A percentile compares a stretch with the other conserved stretches of the same genome.
Conservation (phyloP, 2,329 filamentous ascomycete genomes). For the Colletotrichum euphorbiae region DNA sequence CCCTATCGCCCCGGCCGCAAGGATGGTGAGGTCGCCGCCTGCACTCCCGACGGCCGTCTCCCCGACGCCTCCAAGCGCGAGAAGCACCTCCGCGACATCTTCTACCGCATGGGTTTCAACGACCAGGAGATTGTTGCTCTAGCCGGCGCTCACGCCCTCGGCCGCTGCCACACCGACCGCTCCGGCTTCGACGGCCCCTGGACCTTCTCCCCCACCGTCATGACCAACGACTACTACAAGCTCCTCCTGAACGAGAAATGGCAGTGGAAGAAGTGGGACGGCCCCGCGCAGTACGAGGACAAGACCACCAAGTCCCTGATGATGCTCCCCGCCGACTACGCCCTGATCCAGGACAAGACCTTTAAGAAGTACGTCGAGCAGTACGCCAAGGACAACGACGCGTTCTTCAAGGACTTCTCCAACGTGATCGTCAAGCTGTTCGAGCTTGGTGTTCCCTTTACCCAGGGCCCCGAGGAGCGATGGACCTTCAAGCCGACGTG, state of each 20-base stretch:
- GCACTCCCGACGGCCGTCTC: conserved; percentile 91
- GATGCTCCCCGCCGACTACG: conserved; percentile 97
- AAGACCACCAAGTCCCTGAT: conserved; percentile 88
- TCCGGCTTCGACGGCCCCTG: conserved; percentile 90
- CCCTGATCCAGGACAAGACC: conserved; percentile 86
- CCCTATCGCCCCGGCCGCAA: conserved; percentile 88
- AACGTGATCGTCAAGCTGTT: conserved; percentile 84
- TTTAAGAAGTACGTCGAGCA: conserved; percentile 85
- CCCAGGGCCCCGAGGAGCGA: conserved; percentile 68
- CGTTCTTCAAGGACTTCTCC: conserved; percentile 94
- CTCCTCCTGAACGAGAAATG: conserved; percentile 93
- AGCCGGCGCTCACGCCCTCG: conserved; percentile 85
- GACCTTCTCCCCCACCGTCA: conserved; percentile 89
- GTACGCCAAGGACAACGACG: conserved; percentile 91
- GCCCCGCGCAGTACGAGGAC: conserved; percentile 91
- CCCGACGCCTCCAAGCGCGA: conserved; percentile 83
- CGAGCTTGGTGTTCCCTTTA: conserved; percentile 93
- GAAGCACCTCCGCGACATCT: conserved; percentile 90
- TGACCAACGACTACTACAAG: conserved; percentile 96
- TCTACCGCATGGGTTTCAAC: conserved; percentile 97
- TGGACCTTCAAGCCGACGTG: conserved; percentile 73
- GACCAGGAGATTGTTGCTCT: conserved; percentile 97
- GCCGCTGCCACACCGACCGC: conserved; percentile 90
- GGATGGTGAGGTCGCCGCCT: conserved; percentile 83
- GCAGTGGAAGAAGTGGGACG: conserved; percentile 91